Evolutionary conservation across 2,329 filamentous ascomycete species (phyloP), one percentile per base, ranked within the genome.

Genomic region (Cordyceps pruinosa): DNA sequence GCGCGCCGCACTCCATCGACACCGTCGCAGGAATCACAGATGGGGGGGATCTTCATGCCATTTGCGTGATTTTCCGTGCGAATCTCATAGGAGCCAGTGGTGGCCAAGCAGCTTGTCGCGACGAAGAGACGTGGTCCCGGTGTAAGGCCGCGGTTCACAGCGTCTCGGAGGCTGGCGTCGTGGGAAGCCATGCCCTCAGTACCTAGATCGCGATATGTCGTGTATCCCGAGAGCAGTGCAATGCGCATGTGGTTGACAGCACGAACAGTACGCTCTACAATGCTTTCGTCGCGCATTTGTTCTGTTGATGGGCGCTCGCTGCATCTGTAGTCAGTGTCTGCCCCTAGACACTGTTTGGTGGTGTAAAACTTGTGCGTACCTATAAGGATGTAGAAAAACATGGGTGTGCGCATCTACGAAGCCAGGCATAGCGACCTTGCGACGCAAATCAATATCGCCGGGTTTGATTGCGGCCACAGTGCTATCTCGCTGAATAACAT

Each of bases 221-320:
- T 85, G 69, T 79, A 84, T 7, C 82, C 82, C 0, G 81, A 79
- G 21, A 79, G 67, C 10, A 85, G 70, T 1, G 78, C 81, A 0
- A 73, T 71, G 45, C 76, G 77, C 59, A 74, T 75, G 60, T 82
- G 77, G 59, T 82, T 79, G 8, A 77, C 76, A 0, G 77, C 77
- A 19, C 82, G 77, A 48, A 85, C 74, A 25, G 77, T 72, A 23
- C 81, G 72, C 63, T 85, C 82, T 8, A 82, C 74, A n/a, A 80
- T 66, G 57, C 78, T 80, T 62, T 84, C 80, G 60, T 84, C 80
- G 35, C 81, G 77, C 67, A 82, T 79, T 63, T 85, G 82, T 39
- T 77, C 65, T 5, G 72, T 59, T 5, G 72, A 66, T 6, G 69
- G 59, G 9, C 72, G 70, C 57, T 78, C 75, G 44, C 70, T 71